Conservation (phyloP, 768 basidiomycete species). For the Floccularia luteovirens region DNA sequence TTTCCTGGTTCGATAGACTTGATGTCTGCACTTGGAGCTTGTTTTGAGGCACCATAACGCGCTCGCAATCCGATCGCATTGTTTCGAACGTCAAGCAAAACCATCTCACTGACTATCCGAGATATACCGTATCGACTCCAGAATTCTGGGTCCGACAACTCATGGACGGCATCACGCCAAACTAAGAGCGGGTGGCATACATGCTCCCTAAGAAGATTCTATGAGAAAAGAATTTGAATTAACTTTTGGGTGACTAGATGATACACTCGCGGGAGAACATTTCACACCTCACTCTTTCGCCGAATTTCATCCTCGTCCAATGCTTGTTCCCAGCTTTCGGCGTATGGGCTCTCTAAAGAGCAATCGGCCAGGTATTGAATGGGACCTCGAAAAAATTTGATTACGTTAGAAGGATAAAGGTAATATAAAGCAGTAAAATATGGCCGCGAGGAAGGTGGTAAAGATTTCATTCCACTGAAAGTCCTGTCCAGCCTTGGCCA, state of each 20-base stretch:
- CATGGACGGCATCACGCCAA: slow-evolving; percentile 53
- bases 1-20: not conserved
- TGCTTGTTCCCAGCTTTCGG: slow-evolving; percentile 62
- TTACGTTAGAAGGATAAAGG: slow-evolving; percentile 83
- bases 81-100: slow-evolving; percentile 59
- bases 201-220: slow-evolving; percentile 67
- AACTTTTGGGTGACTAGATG: slow-evolving; percentile 7
- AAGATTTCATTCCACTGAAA: slow-evolving; percentile 43
- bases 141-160: slow-evolving; percentile 54
- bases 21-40: not conserved
- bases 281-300: slow-evolving; percentile 61
- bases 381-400: slow-evolving; percentile 72
- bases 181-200: slow-evolving; percentile 70
- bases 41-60: slow-evolving; percentile 11
- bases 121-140: slow-evolving; percentile 63
- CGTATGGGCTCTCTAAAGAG: slow-evolving; percentile 48
- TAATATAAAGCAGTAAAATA: slow-evolving; percentile 83
- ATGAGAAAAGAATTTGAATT: too few relatives aligned
- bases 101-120: slow-evolving; percentile 58
- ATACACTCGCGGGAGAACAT: not conserved
- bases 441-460: slow-evolving; percentile 50
- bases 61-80: slow-evolving; percentile 41
- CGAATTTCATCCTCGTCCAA: slow-evolving; percentile 66
- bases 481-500: slow-evolving; percentile 65
- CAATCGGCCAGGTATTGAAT: slow-evolving; percentile 51